A percentile compares a stretch with the other conserved stretches of the same genome.
Conservation (phyloP, 805 yeast genomes). For the Yamadazyma paraphyllophila region DNA sequence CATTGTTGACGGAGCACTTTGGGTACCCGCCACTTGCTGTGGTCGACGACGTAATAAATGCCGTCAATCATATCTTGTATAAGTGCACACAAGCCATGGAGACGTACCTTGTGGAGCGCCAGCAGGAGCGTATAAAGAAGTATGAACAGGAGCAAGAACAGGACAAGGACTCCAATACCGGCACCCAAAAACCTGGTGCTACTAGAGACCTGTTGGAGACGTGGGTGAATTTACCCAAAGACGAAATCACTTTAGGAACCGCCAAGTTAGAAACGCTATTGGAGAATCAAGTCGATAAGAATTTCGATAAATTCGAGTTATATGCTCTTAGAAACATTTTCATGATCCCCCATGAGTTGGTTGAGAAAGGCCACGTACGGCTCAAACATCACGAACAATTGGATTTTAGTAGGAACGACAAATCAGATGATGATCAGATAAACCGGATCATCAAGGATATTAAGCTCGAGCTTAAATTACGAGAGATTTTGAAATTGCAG, state of each 20-base stretch:
- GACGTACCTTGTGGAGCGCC: conserved; percentile 48
- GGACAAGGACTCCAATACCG: too few relatives aligned
- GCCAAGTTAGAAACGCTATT: conserved; percentile 75
- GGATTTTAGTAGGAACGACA: conserved; percentile 15
- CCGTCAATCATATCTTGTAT: conserved; percentile 80
- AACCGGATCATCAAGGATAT: conserved; percentile 36
- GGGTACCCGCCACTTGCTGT: conserved; percentile 81
- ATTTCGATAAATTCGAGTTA: conserved; percentile 83
- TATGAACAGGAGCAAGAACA: too few relatives aligned
- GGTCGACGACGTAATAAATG: conserved; percentile 84
- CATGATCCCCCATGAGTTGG: conserved; percentile 62
- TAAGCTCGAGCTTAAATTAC: conserved; percentile 41
- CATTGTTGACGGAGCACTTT: conserved; percentile 76
- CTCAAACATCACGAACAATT: conserved; percentile 66
- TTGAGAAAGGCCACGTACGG: conserved; percentile 63
- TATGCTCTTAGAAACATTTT: conserved; percentile 78
- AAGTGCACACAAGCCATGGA: conserved; percentile 80
- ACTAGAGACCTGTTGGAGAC: conserved; percentile 12
- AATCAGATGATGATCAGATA: conserved; percentile 27
- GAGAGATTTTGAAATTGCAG: conserved; percentile 40
- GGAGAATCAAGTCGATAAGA: conserved; percentile 72
- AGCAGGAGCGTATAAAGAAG: conserved; percentile 16
- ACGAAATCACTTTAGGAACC: conserved; percentile 72
- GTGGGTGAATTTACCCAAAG: conserved; percentile 22
- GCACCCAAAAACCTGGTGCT: too few relatives aligned